phyloP scores from a whole-genome alignment of 2,329 filamentous ascomycete genomes.

The Colletotrichum musicola region DNA sequence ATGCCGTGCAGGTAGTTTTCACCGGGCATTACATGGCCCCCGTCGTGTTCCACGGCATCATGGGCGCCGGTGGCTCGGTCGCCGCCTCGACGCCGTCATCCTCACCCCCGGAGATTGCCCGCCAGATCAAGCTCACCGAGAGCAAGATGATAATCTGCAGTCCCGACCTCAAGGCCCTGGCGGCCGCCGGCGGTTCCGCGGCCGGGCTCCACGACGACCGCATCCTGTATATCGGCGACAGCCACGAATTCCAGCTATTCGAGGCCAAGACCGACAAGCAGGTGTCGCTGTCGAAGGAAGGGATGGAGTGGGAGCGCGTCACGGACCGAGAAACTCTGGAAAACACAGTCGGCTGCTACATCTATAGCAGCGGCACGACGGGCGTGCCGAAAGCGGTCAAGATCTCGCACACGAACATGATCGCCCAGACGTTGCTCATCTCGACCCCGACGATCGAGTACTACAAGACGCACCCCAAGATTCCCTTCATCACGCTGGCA shows the following conservation, averaged over 20 bases:
- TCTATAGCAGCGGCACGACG: slow-evolving; percentile 64
- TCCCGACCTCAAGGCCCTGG: slow-evolving; percentile 59
- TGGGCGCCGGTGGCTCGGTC: slow-evolving; percentile 71
- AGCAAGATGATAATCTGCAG: slow-evolving; percentile 59
- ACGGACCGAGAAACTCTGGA: slow-evolving; percentile 61
- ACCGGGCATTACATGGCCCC: slow-evolving; percentile 68
- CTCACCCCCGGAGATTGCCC: slow-evolving; percentile 63
- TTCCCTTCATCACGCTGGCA: slow-evolving; percentile 51
- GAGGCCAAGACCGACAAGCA: slow-evolving; percentile 47
- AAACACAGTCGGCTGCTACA: slow-evolving; percentile 54
- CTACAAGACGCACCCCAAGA: slow-evolving; percentile 44
- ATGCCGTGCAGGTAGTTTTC: slow-evolving; percentile 69
- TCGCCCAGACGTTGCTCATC: slow-evolving; percentile 51
- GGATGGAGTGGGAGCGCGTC: slow-evolving; percentile 66
- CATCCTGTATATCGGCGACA: slow-evolving; percentile 41
- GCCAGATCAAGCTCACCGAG: slow-evolving; percentile 56
- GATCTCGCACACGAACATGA: slow-evolving; percentile 59
- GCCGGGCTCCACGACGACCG: slow-evolving; percentile 55
- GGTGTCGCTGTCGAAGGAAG: slow-evolving; percentile 50
- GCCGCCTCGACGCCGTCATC: slow-evolving; percentile 65
- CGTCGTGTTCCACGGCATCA: slow-evolving; percentile 65
- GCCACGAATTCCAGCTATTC: slow-evolving; percentile 42
- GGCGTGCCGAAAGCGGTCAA: slow-evolving; percentile 61
- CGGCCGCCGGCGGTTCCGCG: slow-evolving; percentile 62
- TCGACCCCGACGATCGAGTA: slow-evolving; percentile 46